Percentiles rank a stretch among this genome's conserved stretches.
Conservation (phyloP, 1,284 basidiomycete genomes). For the Leccinum pallidistipes region DNA sequence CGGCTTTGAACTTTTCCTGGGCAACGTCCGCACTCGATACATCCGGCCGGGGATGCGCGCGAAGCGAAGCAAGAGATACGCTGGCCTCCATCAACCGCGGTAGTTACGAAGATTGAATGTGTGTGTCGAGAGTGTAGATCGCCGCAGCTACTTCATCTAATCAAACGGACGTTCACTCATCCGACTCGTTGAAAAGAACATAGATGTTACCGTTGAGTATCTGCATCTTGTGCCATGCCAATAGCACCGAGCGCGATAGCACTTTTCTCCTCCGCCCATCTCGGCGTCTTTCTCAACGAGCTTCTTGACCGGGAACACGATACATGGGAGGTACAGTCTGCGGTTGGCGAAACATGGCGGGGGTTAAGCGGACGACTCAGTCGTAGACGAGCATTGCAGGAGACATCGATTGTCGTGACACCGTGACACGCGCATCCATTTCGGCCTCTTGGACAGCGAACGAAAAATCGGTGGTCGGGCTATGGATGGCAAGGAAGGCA, state of each 20-base stretch:
- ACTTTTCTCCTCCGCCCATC: not conserved
- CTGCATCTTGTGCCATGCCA: slow-evolving; percentile 86
- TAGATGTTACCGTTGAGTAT: slow-evolving; percentile 68
- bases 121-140: slow-evolving; percentile 84
- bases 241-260: slow-evolving; percentile 49
- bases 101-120: slow-evolving; percentile 64
- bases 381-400: not conserved
- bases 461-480: no score
- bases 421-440: not conserved
- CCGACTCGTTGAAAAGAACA: not conserved
- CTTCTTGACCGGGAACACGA: not conserved
- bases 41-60: slow-evolving; percentile 76
- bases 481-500: not conserved
- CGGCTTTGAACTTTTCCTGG: slow-evolving; percentile 76
- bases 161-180: not conserved
- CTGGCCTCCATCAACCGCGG: slow-evolving; percentile 39
- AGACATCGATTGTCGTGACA: not conserved
- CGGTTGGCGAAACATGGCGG: not conserved
- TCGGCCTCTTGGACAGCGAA: not conserved
- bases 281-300: not conserved
- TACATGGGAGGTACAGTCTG: not conserved
- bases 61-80: slow-evolving; percentile 39
- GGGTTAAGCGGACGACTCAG: not conserved
- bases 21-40: slow-evolving; percentile 71
- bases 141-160: slow-evolving; percentile 76